Conservation (phyloP, 2,329 filamentous ascomycete species). For the Fusarium nanum region DNA sequence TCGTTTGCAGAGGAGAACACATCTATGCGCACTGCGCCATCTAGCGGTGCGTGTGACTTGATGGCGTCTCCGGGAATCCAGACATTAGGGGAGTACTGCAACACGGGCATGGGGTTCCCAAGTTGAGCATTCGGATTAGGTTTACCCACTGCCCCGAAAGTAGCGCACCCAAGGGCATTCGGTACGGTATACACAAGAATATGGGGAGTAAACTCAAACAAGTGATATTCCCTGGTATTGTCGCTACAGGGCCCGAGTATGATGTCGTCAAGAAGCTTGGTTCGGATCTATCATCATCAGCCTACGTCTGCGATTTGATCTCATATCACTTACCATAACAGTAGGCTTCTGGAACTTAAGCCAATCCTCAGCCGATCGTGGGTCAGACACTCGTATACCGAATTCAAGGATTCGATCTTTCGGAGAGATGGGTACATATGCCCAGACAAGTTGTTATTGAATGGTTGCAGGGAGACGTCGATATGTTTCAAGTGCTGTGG, state of each 20-base stretch:
- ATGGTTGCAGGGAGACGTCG: too few species aligned
- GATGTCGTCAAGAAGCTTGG: background rate
- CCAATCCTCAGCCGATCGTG: too few species aligned
- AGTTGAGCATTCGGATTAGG: background rate
- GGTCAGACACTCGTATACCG: too few species aligned
- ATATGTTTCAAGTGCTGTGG: background rate
- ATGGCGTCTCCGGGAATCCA: too few species aligned
- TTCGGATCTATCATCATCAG: background rate
- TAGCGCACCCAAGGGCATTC: background rate
- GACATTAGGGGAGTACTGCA: too few species aligned
- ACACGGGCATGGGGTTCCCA: background rate
- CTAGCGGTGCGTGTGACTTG: background rate
- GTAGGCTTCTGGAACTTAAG: too few species aligned
- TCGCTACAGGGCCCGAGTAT: too few species aligned
- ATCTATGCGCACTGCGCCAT: background rate
- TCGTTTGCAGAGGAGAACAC: background rate
- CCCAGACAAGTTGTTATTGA: too few species aligned
- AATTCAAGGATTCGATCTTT: background rate
- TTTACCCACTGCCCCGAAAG: background rate
- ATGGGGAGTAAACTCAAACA: background rate
- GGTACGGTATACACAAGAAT: background rate
- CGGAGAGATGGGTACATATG: background rate
- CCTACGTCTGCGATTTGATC: background rate
- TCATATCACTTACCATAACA: background rate
- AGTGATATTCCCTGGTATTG: too few species aligned